Evolutionary conservation across 2,329 filamentous ascomycete species (phyloP), one percentile per base, ranked within the genome.

Genomic region (Xenoacremonium recifei): DNA sequence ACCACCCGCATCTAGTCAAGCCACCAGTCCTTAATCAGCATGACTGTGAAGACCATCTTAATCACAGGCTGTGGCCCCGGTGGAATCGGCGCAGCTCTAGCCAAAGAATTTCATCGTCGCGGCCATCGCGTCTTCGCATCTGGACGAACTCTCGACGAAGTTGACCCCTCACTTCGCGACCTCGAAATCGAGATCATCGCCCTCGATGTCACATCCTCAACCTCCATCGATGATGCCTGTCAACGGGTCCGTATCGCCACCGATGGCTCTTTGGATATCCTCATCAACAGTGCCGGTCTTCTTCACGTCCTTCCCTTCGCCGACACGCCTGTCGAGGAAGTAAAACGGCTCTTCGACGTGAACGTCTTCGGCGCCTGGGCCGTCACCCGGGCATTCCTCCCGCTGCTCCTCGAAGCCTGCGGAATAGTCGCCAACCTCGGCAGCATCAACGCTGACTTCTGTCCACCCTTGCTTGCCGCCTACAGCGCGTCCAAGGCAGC

Each of bases 301-400:
- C 35, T 42, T 12, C 40, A 44, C 38, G 31, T 47, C 21, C 29
- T 44, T 32, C 38, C 38, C 7, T 42, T 49, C 40, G 41, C 41
- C 17, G 37, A 40, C 25, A 36, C 30, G 11, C 20, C 21, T 5
- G 17, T 47, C 6, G 38, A 33, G 16, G 44, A 47, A 21, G 29
- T 40, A 17, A 38, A 39, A 6, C 32, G 39, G 7, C 18, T 47
- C 4, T 45, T 49, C 20, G 41, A 47, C 21, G 33, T 42, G 20
- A 40, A 44, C 21, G 20, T 45, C 16, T 47, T 47, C 19, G 38
- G 31, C 13, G 30, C 42, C 5, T 41, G 15, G 29, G 25, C 33
- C 13, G 38, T 49, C 9, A 42, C 44, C 18, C 47, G 45, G 32
- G 44, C 44, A 9, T 49, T 49, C 30, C 39, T 49, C n/a, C 44